Evolutionary conservation across 495 filamentous ascomycete genomes (phyloP).

Genomic region (Neurospora sp.): DNA sequence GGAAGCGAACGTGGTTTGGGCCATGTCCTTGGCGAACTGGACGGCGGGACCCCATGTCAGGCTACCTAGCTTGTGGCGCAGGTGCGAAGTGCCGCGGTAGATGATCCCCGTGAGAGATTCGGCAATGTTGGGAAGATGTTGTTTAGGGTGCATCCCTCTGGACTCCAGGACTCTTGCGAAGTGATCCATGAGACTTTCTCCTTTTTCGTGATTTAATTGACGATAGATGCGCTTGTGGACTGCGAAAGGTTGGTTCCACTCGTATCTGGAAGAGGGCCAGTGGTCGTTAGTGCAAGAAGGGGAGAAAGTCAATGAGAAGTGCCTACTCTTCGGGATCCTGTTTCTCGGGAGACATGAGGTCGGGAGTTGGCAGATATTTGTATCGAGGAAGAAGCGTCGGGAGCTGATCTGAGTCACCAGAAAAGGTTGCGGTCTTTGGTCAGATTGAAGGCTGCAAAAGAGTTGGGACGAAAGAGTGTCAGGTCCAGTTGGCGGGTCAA

Average conservation of each 20-base stretch:
- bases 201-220: not conserved
- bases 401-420: not conserved
- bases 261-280: not conserved
- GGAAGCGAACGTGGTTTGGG: constrained; percentile 31
- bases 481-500: not conserved
- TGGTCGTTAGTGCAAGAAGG: not conserved
- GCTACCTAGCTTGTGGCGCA: constrained; percentile 26
- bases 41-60: constrained; percentile 31
- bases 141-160: not conserved
- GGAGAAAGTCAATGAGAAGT: not conserved
- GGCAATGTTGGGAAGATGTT: not conserved
- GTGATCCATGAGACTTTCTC: not conserved
- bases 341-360: not conserved
- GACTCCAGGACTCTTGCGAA: not conserved
- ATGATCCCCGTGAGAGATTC: not conserved
- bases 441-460: not conserved
- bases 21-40: constrained; percentile 25
- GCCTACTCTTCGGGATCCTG: not conserved
- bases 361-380: not conserved
- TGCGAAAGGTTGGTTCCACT: not conserved
- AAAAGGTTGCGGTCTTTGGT: not conserved
- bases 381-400: not conserved
- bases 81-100: constrained; percentile 18
- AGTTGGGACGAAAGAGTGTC: not conserved
- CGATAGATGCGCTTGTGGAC: not conserved